Evolutionary conservation across 306 rosid species (phyloP).

Genomic region (Phaseolus lunatus): DNA sequence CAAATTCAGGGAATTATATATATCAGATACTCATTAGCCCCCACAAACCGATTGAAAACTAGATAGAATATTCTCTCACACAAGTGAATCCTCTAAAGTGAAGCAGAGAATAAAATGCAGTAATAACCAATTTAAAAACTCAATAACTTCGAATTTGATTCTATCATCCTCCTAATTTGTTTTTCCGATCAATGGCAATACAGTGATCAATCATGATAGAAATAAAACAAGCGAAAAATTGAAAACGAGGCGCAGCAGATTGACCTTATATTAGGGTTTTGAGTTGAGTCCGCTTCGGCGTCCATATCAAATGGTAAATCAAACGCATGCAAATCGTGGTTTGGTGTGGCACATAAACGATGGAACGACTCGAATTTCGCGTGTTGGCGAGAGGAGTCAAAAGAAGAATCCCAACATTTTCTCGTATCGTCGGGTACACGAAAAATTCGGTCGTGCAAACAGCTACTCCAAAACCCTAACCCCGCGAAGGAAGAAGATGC

Average conservation of each 20-base stretch:
- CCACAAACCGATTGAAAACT: constrained; percentile 28
- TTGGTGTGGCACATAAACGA: background rate
- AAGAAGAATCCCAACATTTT: background rate
- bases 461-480: background rate
- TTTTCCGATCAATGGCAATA: background rate
- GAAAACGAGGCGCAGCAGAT: background rate
- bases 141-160: background rate
- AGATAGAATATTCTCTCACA: constrained; percentile 35
- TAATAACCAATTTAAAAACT: background rate
- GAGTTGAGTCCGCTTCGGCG: constrained; percentile 25
- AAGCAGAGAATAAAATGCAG: background rate
- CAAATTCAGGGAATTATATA: constrained; percentile 9
- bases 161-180: background rate
- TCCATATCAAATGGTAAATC: constrained; percentile 39
- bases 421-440: background rate
- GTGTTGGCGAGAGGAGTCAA: background rate
- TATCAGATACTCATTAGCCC: constrained; percentile 26
- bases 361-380: background rate
- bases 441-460: too few relatives aligned
- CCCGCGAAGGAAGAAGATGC: background rate
- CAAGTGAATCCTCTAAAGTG: background rate
- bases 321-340: background rate
- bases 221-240: background rate
- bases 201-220: constrained; percentile 8
- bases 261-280: constrained; percentile 42